Evolutionary conservation across 2,329 filamentous ascomycete genomes (phyloP).

Genomic region (Penicillium freii): DNA sequence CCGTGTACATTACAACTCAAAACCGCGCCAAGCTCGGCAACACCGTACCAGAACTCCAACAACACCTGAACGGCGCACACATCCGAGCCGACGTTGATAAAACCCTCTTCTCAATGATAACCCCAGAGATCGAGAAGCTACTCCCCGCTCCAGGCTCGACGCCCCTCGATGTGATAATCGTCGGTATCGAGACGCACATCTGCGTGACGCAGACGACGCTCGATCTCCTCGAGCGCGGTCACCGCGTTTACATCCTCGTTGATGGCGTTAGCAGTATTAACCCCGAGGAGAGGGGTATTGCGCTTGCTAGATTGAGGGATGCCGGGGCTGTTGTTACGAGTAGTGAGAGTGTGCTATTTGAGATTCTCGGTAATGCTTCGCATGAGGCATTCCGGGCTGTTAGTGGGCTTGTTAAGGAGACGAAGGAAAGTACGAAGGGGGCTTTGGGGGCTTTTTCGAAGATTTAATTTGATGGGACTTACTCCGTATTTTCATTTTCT

Average conservation of each 20-base stretch:
- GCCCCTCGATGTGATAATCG: constrained; percentile 65
- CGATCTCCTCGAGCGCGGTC: constrained; percentile 71
- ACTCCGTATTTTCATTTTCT: too few species aligned
- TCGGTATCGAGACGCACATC: constrained; percentile 92
- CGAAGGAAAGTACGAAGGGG: constrained; percentile 65
- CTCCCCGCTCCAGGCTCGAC: constrained; percentile 34
- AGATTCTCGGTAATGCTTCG: constrained; percentile 78
- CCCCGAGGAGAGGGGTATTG: constrained; percentile 73
- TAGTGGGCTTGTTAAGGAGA: constrained; percentile 75
- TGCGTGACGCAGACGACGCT: constrained; percentile 91
- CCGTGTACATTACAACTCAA: constrained; percentile 84
- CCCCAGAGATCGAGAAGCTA: constrained; percentile 60
- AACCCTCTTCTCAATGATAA: constrained; percentile 84
- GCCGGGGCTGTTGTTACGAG: constrained; percentile 79
- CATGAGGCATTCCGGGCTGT: constrained; percentile 69
- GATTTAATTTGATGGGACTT: constrained; percentile 38
- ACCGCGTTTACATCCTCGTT: constrained; percentile 80
- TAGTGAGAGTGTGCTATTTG: constrained; percentile 87
- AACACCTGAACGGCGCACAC: constrained; percentile 47
- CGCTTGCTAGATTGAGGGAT: constrained; percentile 69
- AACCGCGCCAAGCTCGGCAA: constrained; percentile 73
- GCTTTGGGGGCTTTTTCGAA: constrained; percentile 66
- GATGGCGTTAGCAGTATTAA: constrained; percentile 91
- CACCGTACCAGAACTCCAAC: constrained; percentile 71
- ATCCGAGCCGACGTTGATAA: constrained; percentile 70